phyloP scores from a whole-genome alignment of 345 rosid species.

The Linum lewisii region DNA sequence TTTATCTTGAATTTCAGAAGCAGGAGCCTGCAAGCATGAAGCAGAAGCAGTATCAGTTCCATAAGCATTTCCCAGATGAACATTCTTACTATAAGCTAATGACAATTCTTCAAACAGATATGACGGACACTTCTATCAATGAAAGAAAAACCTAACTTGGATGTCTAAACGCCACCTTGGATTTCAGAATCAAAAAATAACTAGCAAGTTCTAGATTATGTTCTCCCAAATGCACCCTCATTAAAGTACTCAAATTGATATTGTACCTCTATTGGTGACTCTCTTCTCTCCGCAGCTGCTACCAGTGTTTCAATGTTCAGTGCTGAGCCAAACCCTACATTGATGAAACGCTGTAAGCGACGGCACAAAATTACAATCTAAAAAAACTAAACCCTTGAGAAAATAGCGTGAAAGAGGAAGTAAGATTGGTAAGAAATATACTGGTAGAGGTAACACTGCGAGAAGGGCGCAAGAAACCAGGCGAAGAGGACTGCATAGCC shows the following conservation, averaged over 20 bases:
- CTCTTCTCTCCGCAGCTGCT: constrained; percentile 96
- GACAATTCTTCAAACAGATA: not conserved
- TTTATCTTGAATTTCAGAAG: constrained; percentile 75
- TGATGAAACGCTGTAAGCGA: constrained; percentile 5
- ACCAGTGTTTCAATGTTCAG: constrained; percentile 91
- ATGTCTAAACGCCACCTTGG: too few relatives aligned
- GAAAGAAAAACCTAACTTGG: not conserved
- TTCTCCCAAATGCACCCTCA: constrained; percentile 3
- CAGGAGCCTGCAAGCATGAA: constrained; percentile 56
- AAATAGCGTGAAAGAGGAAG: not conserved
- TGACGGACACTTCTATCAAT: not conserved
- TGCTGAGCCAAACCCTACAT: constrained; percentile 91
- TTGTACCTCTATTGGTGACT: constrained; percentile 74
- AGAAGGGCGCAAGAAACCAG: constrained; percentile 55
- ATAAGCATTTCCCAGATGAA: not conserved
- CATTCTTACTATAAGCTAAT: not conserved
- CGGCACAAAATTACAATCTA: not conserved
- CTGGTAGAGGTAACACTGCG: constrained; percentile 71
- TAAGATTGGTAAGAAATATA: constrained; percentile 27
- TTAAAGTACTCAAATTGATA: not conserved
- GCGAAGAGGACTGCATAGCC: constrained; percentile 39
- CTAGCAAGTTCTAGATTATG: too few relatives aligned
- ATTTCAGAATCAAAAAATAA: too few relatives aligned
- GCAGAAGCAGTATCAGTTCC: not conserved
- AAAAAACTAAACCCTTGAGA: constrained; percentile 1